These are phyloP conservation scores for Haberlea rhodopensis DNA, from an alignment of 257 asterid genomes.

Conservation along the genomic window DNA sequence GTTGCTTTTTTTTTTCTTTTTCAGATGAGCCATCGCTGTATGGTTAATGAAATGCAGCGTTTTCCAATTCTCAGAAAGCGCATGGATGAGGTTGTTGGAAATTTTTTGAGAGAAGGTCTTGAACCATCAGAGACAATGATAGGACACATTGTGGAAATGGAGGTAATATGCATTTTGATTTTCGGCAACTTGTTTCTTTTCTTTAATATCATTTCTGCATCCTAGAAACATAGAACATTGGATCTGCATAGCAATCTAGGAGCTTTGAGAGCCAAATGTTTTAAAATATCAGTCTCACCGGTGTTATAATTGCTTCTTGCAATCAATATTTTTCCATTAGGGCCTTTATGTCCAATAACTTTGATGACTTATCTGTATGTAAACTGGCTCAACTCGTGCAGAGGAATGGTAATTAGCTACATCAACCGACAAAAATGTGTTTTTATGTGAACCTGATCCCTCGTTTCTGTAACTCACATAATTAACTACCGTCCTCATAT, in stretches of 20 bases:
- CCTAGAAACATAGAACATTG: background rate
- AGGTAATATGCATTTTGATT: constrained; percentile 45
- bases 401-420: background rate
- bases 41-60: constrained; percentile 78
- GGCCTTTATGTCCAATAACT: constrained; percentile 5
- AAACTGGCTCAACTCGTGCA: background rate
- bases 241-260: constrained; percentile 8
- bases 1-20: constrained; percentile 17
- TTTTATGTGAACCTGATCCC: background rate
- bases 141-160: constrained; percentile 80
- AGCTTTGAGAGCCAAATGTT: background rate
- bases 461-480: no score
- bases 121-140: constrained; percentile 85
- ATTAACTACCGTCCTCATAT: background rate
- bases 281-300: background rate
- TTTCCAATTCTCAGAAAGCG: constrained; percentile 73
- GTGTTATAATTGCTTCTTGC: no score
- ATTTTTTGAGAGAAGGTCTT: constrained; percentile 79
- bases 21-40: constrained; percentile 88
- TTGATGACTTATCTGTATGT: background rate
- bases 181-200: background rate
- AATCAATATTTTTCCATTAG: background rate
- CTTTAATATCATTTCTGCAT: background rate
- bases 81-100: constrained; percentile 74
- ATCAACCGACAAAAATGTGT: background rate